Percentiles rank a stretch among this genome's conserved stretches.
phyloP scores from a whole-genome alignment of 768 basidiomycete genomes.

The Xerocomus spinulosus region DNA sequence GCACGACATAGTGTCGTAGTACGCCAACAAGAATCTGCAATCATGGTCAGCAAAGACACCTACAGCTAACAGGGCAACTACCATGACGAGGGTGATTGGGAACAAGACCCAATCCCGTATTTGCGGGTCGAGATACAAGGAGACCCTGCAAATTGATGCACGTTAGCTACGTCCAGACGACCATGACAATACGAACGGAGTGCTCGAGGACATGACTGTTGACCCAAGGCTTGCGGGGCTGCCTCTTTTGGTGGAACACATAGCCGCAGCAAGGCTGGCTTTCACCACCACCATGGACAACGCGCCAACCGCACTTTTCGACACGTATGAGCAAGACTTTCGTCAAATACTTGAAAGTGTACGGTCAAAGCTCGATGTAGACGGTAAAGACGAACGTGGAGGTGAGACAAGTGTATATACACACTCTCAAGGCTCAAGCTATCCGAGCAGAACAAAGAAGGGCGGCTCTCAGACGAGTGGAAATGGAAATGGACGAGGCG shows the following conservation, averaged over 20 bases:
- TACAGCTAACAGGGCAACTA: constrained; percentile 33
- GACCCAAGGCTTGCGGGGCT: constrained; percentile 10
- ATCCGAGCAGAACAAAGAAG: constrained; percentile 67
- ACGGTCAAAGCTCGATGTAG: constrained; percentile 70
- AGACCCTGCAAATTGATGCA: constrained; percentile 31
- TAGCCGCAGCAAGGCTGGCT: constrained; percentile 18
- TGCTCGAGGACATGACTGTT: constrained; percentile 36
- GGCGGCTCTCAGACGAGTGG: constrained; percentile 72
- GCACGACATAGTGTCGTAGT: constrained; percentile 85
- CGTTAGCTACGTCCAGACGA: constrained; percentile 9
- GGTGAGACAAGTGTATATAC: constrained; percentile 44
- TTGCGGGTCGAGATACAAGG: constrained; percentile 86
- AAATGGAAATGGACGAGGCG: constrained; percentile 96
- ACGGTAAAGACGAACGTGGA: constrained; percentile 58
- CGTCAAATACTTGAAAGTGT: constrained; percentile 74
- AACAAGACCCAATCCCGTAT: constrained; percentile 94
- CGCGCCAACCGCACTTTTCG: constrained; percentile 81
- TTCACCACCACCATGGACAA: constrained; percentile 56
- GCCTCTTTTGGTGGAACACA: constrained; percentile 21
- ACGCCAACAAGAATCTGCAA: constrained; percentile 81
- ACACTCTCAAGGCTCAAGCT: not conserved
- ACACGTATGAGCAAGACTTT: constrained; percentile 92
- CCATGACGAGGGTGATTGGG: constrained; percentile 97
- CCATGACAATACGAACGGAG: constrained; percentile 19
- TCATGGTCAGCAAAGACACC: not conserved